These are phyloP conservation scores for Fonsecaea pugnacius DNA, from an alignment of 2,329 filamentous ascomycete species.

Conservation along the genomic window DNA sequence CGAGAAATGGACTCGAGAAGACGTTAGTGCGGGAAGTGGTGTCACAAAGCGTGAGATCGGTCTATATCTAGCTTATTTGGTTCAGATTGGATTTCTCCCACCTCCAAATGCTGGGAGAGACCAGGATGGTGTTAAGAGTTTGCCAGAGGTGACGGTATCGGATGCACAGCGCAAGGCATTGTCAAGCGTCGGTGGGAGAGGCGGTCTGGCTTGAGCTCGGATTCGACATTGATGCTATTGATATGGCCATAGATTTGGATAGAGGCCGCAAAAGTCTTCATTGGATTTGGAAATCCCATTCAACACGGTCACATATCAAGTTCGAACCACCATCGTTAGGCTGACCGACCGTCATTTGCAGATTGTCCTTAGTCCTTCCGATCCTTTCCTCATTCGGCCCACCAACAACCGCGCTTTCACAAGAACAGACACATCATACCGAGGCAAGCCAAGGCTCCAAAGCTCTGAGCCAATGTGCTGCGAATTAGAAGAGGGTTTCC, in stretches of 20 bases:
- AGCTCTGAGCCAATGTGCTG: background rate
- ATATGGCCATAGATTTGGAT: background rate
- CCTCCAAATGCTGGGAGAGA: conserved; percentile 42
- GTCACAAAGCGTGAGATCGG: conserved; percentile 67
- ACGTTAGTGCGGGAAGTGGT: conserved; percentile 60
- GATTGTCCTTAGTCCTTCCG: background rate
- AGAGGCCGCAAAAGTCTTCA: background rate
- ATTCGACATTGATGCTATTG: background rate
- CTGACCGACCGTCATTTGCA: background rate
- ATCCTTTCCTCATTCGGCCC: background rate
- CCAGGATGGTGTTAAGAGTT: conserved; percentile 35
- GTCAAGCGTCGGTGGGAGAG: conserved; percentile 59
- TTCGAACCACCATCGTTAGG: background rate
- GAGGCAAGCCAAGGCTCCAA: background rate
- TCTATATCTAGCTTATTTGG: conserved; percentile 66
- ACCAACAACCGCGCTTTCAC: background rate
- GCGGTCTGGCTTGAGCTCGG: conserved; percentile 36
- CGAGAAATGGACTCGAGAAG: conserved; percentile 61
- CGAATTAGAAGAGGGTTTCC: background rate
- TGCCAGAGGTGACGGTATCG: conserved; percentile 54
- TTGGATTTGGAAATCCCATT: background rate
- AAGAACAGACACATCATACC: background rate
- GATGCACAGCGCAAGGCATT: conserved; percentile 56
- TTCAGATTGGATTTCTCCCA: conserved; percentile 66
- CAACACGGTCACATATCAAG: background rate